A percentile compares a stretch with the other conserved stretches of the same genome.
These are phyloP conservation scores for Penicillium silybi DNA, from an alignment of 495 filamentous ascomycete genomes.

Conservation along the genomic window DNA sequence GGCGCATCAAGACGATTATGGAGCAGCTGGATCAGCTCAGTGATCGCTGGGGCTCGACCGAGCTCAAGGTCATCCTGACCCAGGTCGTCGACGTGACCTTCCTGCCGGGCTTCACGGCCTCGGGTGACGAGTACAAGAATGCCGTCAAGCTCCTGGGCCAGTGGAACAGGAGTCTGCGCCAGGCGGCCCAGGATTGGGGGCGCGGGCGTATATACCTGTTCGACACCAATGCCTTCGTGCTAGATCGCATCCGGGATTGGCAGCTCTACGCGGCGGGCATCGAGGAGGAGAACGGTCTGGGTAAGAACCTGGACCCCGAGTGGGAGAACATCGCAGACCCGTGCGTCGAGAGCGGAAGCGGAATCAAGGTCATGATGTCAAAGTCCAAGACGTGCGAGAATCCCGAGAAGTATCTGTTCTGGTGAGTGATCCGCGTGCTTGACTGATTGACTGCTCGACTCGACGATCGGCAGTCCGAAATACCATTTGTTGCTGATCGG, in stretches of 20 bases:
- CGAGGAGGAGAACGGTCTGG: slow-evolving; percentile 40
- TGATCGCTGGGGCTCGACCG: slow-evolving; percentile 31
- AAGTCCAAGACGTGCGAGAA: slow-evolving; percentile 34
- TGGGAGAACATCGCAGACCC: slow-evolving; percentile 40
- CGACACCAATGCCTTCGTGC: slow-evolving; percentile 47
- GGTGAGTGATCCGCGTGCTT: slow-evolving; percentile 30
- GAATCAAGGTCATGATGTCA: slow-evolving; percentile 33
- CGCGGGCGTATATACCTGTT: slow-evolving; percentile 46
- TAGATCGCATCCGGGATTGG: slow-evolving; percentile 45
- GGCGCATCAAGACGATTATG: slow-evolving; percentile 43
- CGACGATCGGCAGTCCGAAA: slow-evolving; percentile 4
- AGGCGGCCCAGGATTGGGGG: slow-evolving; percentile 37
- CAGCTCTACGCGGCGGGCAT: slow-evolving; percentile 42
- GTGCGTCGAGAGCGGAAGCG: slow-evolving; percentile 31
- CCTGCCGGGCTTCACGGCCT: slow-evolving; percentile 38
- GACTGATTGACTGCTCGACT: background rate
- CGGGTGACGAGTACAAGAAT: slow-evolving; percentile 35
- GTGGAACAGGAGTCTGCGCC: slow-evolving; percentile 46
- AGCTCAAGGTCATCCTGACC: slow-evolving; percentile 46
- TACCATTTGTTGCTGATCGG: slow-evolving; percentile 5
- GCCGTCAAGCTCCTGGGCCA: slow-evolving; percentile 36
- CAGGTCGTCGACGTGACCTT: slow-evolving; percentile 50
- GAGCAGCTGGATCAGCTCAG: slow-evolving; percentile 38
- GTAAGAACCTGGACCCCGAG: slow-evolving; percentile 32
- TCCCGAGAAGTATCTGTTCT: slow-evolving; percentile 50